These are phyloP conservation scores for Aspergillus persii DNA, from an alignment of 2,329 filamentous ascomycete species.

Conservation along the genomic window DNA sequence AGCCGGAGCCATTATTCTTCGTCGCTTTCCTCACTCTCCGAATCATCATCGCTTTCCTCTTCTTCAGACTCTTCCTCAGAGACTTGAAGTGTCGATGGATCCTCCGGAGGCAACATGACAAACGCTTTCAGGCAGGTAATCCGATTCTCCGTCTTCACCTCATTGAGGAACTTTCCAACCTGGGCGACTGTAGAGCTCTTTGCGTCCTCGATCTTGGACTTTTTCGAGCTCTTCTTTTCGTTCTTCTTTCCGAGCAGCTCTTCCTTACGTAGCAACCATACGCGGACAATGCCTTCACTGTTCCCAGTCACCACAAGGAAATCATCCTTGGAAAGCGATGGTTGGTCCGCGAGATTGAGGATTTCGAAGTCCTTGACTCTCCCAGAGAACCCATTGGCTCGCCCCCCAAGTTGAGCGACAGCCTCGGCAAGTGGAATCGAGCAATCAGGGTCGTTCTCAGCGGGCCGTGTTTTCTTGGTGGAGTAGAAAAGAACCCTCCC, in stretches of 20 bases:
- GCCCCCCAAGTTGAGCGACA: constrained; percentile 76
- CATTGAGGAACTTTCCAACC: constrained; percentile 68
- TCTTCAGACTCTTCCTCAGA: constrained; percentile 31
- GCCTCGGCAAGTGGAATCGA: constrained; percentile 59
- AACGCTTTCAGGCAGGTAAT: constrained; percentile 88
- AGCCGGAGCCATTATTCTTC: constrained; percentile 11
- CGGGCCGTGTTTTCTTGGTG: constrained; percentile 50
- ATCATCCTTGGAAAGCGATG: constrained; percentile 31
- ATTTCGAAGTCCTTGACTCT: constrained; percentile 88
- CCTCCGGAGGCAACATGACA: constrained; percentile 67
- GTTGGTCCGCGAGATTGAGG: constrained; percentile 47
- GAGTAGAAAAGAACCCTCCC: constrained; percentile 82
- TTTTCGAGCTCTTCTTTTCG: constrained; percentile 13
- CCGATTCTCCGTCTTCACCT: constrained; percentile 80
- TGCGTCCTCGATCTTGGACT: constrained; percentile 16
- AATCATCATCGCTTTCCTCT: constrained; percentile 20
- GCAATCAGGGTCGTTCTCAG: constrained; percentile 48
- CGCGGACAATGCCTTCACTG: constrained; percentile 79
- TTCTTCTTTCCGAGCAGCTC: constrained; percentile 26
- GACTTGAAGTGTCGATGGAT: constrained; percentile 55
- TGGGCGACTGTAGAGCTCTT: constrained; percentile 34
- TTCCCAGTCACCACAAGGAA: constrained; percentile 69
- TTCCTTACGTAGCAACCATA: constrained; percentile 62
- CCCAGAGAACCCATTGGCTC: constrained; percentile 61
- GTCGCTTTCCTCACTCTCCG: constrained; percentile 29